These are phyloP conservation scores for Coemansia reversa DNA, from an alignment of 192 early-diverging fungal species.

Conservation along the genomic window DNA sequence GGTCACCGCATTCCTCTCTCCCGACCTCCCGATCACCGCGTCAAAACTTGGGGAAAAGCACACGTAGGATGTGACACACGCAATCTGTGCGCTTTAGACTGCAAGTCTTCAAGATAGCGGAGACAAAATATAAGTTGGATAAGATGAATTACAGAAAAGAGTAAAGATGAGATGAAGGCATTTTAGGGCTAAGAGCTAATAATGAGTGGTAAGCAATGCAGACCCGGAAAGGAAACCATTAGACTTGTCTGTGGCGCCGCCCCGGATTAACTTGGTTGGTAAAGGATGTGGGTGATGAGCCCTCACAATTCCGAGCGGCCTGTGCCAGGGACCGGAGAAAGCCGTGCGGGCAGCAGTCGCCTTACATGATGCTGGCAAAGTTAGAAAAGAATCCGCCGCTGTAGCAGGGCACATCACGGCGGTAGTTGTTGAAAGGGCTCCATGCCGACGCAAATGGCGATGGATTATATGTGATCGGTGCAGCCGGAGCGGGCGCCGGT, in stretches of 20 bases:
- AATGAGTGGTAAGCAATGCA: not conserved
- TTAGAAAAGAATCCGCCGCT: conserved; percentile 48
- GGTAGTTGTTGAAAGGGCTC: conserved; percentile 57
- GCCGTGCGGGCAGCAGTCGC: not conserved
- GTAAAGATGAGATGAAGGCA: not conserved
- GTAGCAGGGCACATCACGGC: conserved; percentile 51
- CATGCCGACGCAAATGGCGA: conserved; percentile 54
- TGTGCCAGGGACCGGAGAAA: not conserved
- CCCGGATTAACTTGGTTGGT: not conserved
- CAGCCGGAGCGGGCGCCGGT: conserved; percentile 15
- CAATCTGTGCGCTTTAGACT: not conserved
- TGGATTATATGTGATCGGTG: conserved; percentile 28
- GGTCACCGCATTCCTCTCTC: not conserved
- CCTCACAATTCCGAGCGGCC: not conserved
- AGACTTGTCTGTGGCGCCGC: not conserved
- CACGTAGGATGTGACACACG: too few relatives aligned
- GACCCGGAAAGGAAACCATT: not conserved
- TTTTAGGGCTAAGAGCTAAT: not conserved
- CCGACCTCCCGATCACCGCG: not conserved
- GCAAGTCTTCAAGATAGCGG: not conserved
- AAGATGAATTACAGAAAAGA: not conserved
- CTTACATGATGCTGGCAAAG: conserved; percentile 39
- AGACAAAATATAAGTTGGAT: not conserved
- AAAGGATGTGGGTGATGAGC: not conserved
- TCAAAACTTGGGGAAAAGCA: too few relatives aligned